These are phyloP conservation scores for Coemansia sp. DNA, from an alignment of 192 early-diverging fungal genomes.

Conservation along the genomic window DNA sequence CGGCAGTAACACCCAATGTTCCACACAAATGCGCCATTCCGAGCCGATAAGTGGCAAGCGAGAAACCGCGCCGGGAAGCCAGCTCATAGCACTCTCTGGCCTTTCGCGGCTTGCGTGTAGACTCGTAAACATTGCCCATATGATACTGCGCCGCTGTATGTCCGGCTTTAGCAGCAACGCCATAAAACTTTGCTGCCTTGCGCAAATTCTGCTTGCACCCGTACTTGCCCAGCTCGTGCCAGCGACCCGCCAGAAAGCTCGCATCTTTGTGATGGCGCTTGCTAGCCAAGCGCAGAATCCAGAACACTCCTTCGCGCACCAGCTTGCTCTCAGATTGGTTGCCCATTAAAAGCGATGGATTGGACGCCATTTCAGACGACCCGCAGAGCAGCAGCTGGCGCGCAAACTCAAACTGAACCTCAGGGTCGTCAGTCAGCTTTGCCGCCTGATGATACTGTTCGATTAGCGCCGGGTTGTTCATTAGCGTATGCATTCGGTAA, in stretches of 20 bases:
- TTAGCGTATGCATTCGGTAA: slow-evolving; percentile 46
- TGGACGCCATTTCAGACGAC: slow-evolving; percentile 42
- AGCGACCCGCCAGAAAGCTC: slow-evolving; percentile 50
- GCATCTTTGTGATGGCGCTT: slow-evolving; percentile 40
- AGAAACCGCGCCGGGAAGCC: slow-evolving; percentile 42
- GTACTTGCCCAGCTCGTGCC: slow-evolving; percentile 53
- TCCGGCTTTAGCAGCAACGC: slow-evolving; percentile 26
- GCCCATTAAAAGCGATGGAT: slow-evolving; percentile 16
- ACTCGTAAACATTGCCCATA: slow-evolving; percentile 36
- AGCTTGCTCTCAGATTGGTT: slow-evolving; percentile 32
- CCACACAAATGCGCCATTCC: slow-evolving; percentile 54
- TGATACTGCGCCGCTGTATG: slow-evolving; percentile 42
- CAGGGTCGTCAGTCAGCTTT: slow-evolving; percentile 66
- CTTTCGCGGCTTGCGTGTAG: slow-evolving; percentile 28
- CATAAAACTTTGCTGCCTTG: slow-evolving; percentile 43
- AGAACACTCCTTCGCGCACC: slow-evolving; percentile 52
- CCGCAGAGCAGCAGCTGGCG: slow-evolving; percentile 55
- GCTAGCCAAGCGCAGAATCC: slow-evolving; percentile 48
- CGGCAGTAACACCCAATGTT: slow-evolving; percentile 38
- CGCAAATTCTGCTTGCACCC: slow-evolving; percentile 38
- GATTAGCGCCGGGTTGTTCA: slow-evolving; percentile 51
- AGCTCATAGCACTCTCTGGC: slow-evolving; percentile 45
- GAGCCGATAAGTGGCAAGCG: slow-evolving; percentile 40
- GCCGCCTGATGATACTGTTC: slow-evolving; percentile 69
- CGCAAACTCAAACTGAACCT: slow-evolving; percentile 74